Percentiles rank a stretch among this genome's conserved stretches.
phyloP scores from a whole-genome alignment of 1,139 yeast genomes.

The Candida frijolesensis region DNA sequence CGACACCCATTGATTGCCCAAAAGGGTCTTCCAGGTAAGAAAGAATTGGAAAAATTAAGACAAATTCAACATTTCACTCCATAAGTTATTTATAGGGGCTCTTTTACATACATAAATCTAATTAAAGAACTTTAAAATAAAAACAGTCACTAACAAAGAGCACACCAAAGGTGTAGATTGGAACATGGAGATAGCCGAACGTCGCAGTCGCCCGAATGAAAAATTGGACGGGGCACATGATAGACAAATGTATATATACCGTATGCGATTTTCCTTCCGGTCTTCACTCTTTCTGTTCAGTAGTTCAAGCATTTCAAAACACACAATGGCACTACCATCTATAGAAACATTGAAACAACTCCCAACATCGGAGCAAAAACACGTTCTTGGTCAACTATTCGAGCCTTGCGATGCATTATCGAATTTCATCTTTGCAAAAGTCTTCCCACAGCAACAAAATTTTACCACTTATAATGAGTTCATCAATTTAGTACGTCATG shows the following conservation, averaged over 20 bases:
- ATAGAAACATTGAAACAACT: slow-evolving; percentile 21
- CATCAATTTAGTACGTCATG: slow-evolving; percentile 50
- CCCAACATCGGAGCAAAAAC: slow-evolving; percentile 22
- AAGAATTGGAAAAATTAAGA: slow-evolving; percentile 47
- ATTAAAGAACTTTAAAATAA: not conserved
- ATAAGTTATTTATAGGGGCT: slow-evolving; percentile 1
- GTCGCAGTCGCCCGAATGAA: slow-evolving; percentile 1
- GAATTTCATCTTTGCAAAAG: slow-evolving; percentile 36
- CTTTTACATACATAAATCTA: slow-evolving; percentile 9
- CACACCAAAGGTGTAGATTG: too few relatives aligned
- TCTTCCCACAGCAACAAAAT: slow-evolving; percentile 20
- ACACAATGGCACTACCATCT: slow-evolving; percentile 23
- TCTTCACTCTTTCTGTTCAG: not conserved
- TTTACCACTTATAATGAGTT: slow-evolving; percentile 44
- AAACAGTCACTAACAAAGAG: not conserved
- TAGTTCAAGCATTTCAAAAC: not conserved
- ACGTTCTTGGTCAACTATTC: slow-evolving; percentile 57
- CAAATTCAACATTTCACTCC: slow-evolving; percentile 47
- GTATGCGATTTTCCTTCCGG: too few relatives aligned
- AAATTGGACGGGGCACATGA: not conserved
- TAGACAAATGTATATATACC: too few relatives aligned
- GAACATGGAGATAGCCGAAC: not conserved
- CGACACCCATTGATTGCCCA: slow-evolving; percentile 55
- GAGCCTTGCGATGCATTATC: slow-evolving; percentile 67
- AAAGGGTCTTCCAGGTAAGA: slow-evolving; percentile 46